Evolutionary conservation across 169 alveolate species (phyloP).

Genomic region (Ophryocystis elektroscirrha): DNA sequence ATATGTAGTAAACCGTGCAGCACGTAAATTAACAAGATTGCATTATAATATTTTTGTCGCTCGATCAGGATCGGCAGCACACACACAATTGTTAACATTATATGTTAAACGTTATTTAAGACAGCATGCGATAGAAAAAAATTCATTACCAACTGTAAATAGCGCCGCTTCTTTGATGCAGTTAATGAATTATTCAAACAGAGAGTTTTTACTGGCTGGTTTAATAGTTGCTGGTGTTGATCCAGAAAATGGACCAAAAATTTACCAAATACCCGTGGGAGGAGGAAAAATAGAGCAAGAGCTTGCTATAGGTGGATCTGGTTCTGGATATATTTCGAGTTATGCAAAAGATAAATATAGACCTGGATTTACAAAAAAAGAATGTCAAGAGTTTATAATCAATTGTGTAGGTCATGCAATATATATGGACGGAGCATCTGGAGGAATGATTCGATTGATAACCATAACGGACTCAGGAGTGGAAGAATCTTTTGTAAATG

Average conservation of each 20-base stretch:
- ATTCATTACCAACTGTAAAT: conserved; percentile 15
- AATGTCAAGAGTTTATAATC: conserved; percentile 23
- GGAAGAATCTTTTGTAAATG: too few species aligned
- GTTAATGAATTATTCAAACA: conserved; percentile 13
- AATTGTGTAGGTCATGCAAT: conserved; percentile 26
- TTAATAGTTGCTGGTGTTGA: conserved; percentile 31
- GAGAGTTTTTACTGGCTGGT: conserved; percentile 10
- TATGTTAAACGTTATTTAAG: conserved; percentile 6
- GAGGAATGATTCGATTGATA: conserved; percentile 26
- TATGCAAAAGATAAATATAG: conserved; percentile 23
- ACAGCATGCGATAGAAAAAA: conserved; percentile 16
- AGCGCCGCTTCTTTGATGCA: conserved; percentile 13
- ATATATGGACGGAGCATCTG: conserved; percentile 28
- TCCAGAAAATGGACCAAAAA: conserved; percentile 25
- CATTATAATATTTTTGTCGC: conserved; percentile 34
- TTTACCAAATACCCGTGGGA: conserved; percentile 27
- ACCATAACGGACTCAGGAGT: too few species aligned
- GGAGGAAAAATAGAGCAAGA: conserved; percentile 24
- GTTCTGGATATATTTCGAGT: conserved; percentile 28
- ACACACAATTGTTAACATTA: conserved; percentile 23
- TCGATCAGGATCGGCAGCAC: conserved; percentile 35
- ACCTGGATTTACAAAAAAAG: conserved; percentile 27
- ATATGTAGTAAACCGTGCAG: conserved; percentile 47
- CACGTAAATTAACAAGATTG: conserved; percentile 54
- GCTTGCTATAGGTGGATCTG: conserved; percentile 31